Base-by-base conservation (phyloP, 208 protist genomes). In the Angomonas ambiguus region DNA sequence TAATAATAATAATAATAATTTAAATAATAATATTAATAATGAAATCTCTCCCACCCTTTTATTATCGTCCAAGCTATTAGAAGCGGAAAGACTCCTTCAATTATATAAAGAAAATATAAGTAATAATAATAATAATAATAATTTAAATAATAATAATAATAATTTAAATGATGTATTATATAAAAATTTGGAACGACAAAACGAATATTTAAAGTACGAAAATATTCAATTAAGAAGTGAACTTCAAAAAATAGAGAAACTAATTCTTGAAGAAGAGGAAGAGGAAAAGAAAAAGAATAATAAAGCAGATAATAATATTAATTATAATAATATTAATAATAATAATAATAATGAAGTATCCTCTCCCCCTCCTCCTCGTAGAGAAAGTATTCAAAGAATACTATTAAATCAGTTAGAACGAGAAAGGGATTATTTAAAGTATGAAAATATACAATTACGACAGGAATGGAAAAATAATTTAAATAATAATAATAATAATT, bases 1-100 rank as follows among this genome's bases (percentile, higher is more conserved):
- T 56, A 56, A 56, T 56, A 56, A 56, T 56, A 56, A 56, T 56
- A 56, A 56, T 27, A 56, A 56, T 56, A 56, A 27, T 56, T 13
- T 28, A 22, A 56, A 27, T 56, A 10, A 22, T 30, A 5, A 27
- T 22, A 27, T 13, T 56, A 18, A 56, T 27, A 56, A 56, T 27
- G 25, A 56, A 22, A 56, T 30, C 11, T 28, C 6, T 27, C 11
- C 13, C 16, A 5, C 49, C n/a, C 10, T 56, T 56, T 27, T 56
- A 30, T 56, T 56, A 56, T 56, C 49, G 13, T 10, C 16, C 6
- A 56, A 56, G 24, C 27, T 56, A 20, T 30, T 5, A 8, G 49
- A 56, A 56, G 24, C n/a, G n/a, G n/a, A 56, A 48, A 48, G 18
- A 20, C 13, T 20, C 18, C 13, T 48, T 48, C n/a, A n/a, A 48